A percentile compares a stretch with the other conserved stretches of the same genome.
Conservation (phyloP, 805 yeast species). For the Zygosaccharomyces lentus region DNA sequence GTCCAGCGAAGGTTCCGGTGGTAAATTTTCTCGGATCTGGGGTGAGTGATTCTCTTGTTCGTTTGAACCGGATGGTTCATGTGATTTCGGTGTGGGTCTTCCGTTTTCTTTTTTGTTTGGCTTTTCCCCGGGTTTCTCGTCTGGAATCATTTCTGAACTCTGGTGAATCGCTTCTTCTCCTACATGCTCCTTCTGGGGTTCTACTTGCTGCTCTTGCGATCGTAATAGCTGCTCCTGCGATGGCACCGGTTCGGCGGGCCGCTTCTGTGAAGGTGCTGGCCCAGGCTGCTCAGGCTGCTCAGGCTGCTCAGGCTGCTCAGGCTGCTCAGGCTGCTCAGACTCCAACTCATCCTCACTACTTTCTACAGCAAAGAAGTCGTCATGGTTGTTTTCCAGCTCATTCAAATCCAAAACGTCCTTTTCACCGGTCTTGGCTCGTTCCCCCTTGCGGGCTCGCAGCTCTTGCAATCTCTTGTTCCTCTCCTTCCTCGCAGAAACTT, state of each 20-base stretch:
- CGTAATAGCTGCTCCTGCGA: not conserved
- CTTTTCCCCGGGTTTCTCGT: too few species aligned
- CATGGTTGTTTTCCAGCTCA: constrained; percentile 29
- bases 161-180: too few species aligned
- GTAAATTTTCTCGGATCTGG: not conserved
- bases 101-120: not conserved
- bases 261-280: not conserved
- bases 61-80: not conserved
- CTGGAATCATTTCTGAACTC: too few species aligned
- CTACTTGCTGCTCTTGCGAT: too few species aligned
- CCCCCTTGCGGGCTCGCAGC: constrained; percentile 35
- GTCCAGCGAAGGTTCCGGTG: not conserved
- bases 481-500: constrained; percentile 34
- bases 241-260: too few species aligned
- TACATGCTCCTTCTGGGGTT: too few species aligned
- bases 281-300: not conserved
- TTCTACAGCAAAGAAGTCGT: constrained; percentile 32
- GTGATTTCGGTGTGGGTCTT: not conserved
- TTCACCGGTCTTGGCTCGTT: constrained; percentile 27
- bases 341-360: constrained; percentile 31
- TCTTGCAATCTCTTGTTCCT: constrained; percentile 32
- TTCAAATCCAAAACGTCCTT: constrained; percentile 27
- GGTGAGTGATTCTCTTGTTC: not conserved
- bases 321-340: not conserved
- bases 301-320: not conserved